These are phyloP conservation scores for Phytopythium helicoides DNA, from an alignment of 352 stramenopile species.

Conservation along the genomic window DNA sequence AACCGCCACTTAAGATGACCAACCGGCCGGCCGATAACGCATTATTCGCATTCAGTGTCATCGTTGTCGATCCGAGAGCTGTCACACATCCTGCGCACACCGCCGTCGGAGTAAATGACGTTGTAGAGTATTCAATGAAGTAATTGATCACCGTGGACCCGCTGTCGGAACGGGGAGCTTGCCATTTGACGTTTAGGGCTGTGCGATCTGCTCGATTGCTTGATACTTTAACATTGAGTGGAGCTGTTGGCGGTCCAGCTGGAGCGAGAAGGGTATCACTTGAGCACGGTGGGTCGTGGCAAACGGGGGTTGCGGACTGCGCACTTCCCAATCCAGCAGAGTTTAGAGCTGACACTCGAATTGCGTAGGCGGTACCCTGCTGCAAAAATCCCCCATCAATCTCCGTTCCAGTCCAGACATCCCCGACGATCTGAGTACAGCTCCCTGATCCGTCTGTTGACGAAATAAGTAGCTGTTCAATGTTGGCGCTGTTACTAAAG, in stretches of 20 bases:
- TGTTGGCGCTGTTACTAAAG: conserved; percentile 34
- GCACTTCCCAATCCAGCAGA: conserved; percentile 68
- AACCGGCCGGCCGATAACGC: conserved; percentile 35
- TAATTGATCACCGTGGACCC: conserved; percentile 70
- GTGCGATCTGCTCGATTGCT: conserved; percentile 77
- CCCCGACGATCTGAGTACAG: conserved; percentile 47
- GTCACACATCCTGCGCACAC: conserved; percentile 55
- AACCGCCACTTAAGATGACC: conserved; percentile 34
- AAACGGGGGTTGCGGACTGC: conserved; percentile 36
- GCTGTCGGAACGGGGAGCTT: conserved; percentile 53
- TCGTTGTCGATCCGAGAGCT: conserved; percentile 24
- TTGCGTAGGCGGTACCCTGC: conserved; percentile 85
- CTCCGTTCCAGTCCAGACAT: conserved; percentile 62
- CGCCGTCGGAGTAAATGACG: conserved; percentile 33
- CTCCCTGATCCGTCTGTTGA: conserved; percentile 53
- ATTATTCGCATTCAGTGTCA: conserved; percentile 35
- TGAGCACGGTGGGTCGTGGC: conserved; percentile 51
- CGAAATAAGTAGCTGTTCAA: conserved; percentile 44
- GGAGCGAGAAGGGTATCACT: conserved; percentile 44
- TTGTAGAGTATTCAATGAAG: conserved; percentile 83
- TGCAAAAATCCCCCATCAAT: conserved; percentile 79
- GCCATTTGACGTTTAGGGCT: conserved; percentile 86
- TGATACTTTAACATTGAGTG: conserved; percentile 73
- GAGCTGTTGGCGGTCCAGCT: conserved; percentile 65
- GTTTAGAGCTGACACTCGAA: conserved; percentile 90